A percentile compares a stretch with the other conserved stretches of the same genome.
Evolutionary conservation across 257 asterid genomes (phyloP).

Genomic region (Linderniella brevidens): DNA sequence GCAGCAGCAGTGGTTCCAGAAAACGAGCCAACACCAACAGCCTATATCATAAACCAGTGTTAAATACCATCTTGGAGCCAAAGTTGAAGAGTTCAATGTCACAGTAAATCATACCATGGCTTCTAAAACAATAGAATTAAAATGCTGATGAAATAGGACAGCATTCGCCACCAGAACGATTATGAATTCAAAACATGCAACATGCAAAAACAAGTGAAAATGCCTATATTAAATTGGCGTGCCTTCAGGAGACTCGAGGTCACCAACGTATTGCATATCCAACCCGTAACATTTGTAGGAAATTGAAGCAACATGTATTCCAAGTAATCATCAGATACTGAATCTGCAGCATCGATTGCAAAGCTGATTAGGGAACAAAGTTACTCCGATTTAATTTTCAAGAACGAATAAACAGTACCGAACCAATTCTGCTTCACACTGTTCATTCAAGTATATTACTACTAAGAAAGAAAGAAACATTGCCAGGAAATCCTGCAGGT

Average conservation of each 20-base stretch:
- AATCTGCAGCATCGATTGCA: slow-evolving; percentile 31
- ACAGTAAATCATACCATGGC: too few relatives aligned
- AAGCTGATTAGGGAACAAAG: slow-evolving; percentile 1
- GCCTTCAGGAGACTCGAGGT: slow-evolving; percentile 96
- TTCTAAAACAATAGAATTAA: too few relatives aligned
- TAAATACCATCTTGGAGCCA: slow-evolving; percentile 9
- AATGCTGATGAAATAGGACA: too few relatives aligned
- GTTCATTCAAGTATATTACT: slow-evolving; percentile 2
- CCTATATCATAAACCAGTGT: slow-evolving; percentile 29
- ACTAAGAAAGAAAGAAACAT: slow-evolving; percentile 4
- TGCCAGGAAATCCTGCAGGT: slow-evolving; percentile 92
- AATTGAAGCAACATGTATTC: slow-evolving; percentile 82
- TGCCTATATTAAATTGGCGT: slow-evolving; percentile 18
- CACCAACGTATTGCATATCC: slow-evolving; percentile 93
- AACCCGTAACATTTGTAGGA: slow-evolving; percentile 93
- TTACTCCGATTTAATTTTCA: too few relatives aligned
- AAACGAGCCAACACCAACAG: slow-evolving; percentile 88
- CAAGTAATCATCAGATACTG: slow-evolving; percentile 92
- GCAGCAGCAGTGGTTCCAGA: slow-evolving; percentile 92
- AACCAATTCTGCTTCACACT: not conserved
- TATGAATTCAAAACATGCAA: too few relatives aligned
- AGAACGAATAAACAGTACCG: not conserved
- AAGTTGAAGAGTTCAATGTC: not conserved
- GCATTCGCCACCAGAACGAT: too few relatives aligned
- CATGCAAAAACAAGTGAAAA: too few relatives aligned